Conservation (phyloP, 2,329 filamentous ascomycete genomes). For the Parasarocladium wereldwijsianum region DNA sequence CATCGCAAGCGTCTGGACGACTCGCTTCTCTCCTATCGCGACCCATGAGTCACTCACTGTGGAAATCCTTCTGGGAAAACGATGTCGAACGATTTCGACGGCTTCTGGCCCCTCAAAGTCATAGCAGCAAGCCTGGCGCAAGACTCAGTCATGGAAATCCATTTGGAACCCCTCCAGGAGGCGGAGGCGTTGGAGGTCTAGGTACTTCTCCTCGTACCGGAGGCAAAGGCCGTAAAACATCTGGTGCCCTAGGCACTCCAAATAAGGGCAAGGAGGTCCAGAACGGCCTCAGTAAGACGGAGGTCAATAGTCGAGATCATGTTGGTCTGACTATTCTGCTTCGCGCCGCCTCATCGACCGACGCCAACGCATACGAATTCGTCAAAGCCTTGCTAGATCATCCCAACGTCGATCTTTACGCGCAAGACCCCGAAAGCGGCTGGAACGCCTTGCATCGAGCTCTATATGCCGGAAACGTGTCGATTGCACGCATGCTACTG, state of each 20-base stretch:
- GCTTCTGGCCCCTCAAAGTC: conserved; percentile 61
- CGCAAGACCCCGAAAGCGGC: conserved; percentile 79
- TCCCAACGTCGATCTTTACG: conserved; percentile 70
- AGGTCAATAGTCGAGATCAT: conserved; percentile 75
- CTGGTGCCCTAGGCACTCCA: conserved; percentile 26
- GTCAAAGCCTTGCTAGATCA: conserved; percentile 69
- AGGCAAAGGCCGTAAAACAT: conserved; percentile 36
- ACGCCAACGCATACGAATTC: conserved; percentile 55
- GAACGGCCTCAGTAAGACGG: conserved; percentile 35
- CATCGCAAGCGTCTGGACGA: conserved; percentile 39
- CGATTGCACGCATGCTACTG: conserved; percentile 70
- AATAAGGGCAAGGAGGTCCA: conserved; percentile 29
- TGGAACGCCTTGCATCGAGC: conserved; percentile 93
- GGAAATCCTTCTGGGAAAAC: conserved; percentile 94
- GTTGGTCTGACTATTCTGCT: conserved; percentile 73
- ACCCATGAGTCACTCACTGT: conserved; percentile 90
- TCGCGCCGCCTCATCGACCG: conserved; percentile 64
- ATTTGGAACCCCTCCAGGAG: conserved; percentile 15
- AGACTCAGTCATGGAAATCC: conserved; percentile 27
- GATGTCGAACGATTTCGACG: conserved; percentile 91
- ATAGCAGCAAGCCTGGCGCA: conserved; percentile 36
- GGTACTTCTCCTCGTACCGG: conserved; percentile 34
- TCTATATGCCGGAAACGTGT: conserved; percentile 78
- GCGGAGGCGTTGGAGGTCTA: conserved; percentile 23
- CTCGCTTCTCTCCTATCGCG: conserved; percentile 23